Evolutionary conservation across 768 basidiomycete genomes (phyloP).

Genomic region (Macrocybe gigantea): DNA sequence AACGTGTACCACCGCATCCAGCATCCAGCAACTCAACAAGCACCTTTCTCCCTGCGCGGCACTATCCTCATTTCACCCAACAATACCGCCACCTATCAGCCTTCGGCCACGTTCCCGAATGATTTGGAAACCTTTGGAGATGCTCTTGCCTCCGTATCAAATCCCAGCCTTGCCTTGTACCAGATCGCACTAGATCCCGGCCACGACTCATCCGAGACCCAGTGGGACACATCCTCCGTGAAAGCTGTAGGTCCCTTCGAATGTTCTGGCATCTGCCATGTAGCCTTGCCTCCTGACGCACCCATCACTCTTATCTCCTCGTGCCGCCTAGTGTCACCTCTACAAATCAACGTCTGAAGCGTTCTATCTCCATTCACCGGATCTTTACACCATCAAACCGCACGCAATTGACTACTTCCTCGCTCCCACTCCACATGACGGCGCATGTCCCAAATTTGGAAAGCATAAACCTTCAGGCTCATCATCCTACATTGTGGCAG

Average conservation of each 20-base stretch:
- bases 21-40: slow-evolving; percentile 34
- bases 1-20: slow-evolving; percentile 47
- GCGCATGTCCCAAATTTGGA: slow-evolving; percentile 46
- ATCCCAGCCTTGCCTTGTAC: slow-evolving; percentile 46
- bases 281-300: slow-evolving; percentile 1
- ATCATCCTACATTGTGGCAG: slow-evolving; percentile 6
- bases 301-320: not conserved
- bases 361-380: slow-evolving; percentile 49
- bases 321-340: slow-evolving; percentile 57
- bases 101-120: slow-evolving; percentile 34
- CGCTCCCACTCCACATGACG: slow-evolving; percentile 61
- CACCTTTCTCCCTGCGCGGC: slow-evolving; percentile 39
- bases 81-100: slow-evolving; percentile 29
- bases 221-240: slow-evolving; percentile 57
- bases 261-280: slow-evolving; percentile 7
- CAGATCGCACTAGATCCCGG: slow-evolving; percentile 63
- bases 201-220: slow-evolving; percentile 31
- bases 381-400: slow-evolving; percentile 35
- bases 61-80: slow-evolving; percentile 27
- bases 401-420: slow-evolving; percentile 71
- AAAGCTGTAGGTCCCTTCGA: slow-evolving; percentile 42
- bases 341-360: slow-evolving; percentile 45
- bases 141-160: slow-evolving; percentile 25
- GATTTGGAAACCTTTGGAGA: slow-evolving; percentile 43
- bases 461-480: slow-evolving; percentile 7